Evolutionary conservation across 1,139 yeast genomes (phyloP).

Genomic region (Scheffersomyces illinoinensis): DNA sequence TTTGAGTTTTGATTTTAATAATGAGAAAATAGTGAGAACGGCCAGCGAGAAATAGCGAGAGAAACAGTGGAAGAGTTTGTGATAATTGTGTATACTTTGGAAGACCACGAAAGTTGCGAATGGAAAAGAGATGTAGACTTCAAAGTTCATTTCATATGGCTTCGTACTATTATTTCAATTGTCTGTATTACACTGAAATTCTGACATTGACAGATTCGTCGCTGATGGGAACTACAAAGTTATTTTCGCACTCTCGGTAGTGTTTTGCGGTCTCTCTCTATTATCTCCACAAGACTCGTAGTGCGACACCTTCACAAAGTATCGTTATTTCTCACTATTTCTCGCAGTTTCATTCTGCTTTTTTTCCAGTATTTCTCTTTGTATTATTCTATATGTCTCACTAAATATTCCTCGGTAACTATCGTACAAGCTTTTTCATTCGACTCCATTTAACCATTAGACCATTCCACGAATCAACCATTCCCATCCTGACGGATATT

Average conservation of each 20-base stretch:
- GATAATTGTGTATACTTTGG: background rate
- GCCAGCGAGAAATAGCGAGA: background rate
- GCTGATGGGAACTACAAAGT: no score
- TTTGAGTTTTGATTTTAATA: background rate
- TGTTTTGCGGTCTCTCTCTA: no score
- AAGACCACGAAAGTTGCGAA: no score
- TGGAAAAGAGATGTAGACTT: no score
- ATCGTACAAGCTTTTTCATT: background rate
- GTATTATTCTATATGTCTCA: background rate
- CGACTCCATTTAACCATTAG: background rate
- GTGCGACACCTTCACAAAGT: no score
- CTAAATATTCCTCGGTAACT: background rate
- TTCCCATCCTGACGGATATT: background rate
- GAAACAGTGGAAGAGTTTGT: background rate
- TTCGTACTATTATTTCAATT: no score
- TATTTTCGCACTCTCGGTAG: no score
- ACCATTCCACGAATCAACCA: no score
- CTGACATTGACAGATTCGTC: no score
- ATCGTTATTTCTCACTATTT: background rate
- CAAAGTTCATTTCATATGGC: no score
- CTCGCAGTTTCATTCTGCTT: background rate
- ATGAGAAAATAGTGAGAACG: background rate
- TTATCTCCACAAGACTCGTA: no score
- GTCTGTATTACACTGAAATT: no score
- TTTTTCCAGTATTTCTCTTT: background rate